Percentiles rank a stretch among this genome's conserved stretches.
phyloP scores from a whole-genome alignment of 352 stramenopile genomes.

The Phytopythium aichiense region DNA sequence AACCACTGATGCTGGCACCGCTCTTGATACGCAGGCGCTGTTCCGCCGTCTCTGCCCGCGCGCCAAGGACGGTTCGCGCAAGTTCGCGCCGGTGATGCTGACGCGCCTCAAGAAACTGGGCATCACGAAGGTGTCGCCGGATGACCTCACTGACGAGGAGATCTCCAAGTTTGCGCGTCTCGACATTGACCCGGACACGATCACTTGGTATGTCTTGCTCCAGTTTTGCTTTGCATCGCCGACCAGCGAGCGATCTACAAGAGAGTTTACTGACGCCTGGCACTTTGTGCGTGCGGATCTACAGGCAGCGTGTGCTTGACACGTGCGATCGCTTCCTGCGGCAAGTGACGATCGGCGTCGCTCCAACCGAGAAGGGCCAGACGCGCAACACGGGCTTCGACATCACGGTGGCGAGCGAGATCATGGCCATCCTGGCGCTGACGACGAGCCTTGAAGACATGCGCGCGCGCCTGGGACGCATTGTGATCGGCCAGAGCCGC shows the following conservation, averaged over 20 bases:
- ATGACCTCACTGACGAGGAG: conserved; percentile 95
- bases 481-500: conserved; percentile 91
- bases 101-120: conserved; percentile 94
- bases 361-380: conserved; percentile 89
- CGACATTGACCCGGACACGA: conserved; percentile 94
- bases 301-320: conserved; percentile 93
- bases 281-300: conserved; percentile 32
- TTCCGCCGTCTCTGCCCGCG: conserved; percentile 82
- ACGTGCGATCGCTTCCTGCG: conserved; percentile 97
- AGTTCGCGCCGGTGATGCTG: conserved; percentile 92
- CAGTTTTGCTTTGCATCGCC: neutral
- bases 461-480: conserved; percentile 90
- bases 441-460: conserved; percentile 94
- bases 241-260: neutral
- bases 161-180: conserved; percentile 90
- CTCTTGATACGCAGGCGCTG: conserved; percentile 26
- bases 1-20: neutral
- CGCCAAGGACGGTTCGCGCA: conserved; percentile 76
- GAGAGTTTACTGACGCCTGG: neutral
- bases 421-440: conserved; percentile 98
- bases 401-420: conserved; percentile 95
- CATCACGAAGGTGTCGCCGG: conserved; percentile 89
- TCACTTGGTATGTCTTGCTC: conserved; percentile 40
- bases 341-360: conserved; percentile 87
- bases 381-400: conserved; percentile 69